Evolutionary conservation across 495 filamentous ascomycete genomes (phyloP).

Genomic region (Pyrenula aspistea): DNA sequence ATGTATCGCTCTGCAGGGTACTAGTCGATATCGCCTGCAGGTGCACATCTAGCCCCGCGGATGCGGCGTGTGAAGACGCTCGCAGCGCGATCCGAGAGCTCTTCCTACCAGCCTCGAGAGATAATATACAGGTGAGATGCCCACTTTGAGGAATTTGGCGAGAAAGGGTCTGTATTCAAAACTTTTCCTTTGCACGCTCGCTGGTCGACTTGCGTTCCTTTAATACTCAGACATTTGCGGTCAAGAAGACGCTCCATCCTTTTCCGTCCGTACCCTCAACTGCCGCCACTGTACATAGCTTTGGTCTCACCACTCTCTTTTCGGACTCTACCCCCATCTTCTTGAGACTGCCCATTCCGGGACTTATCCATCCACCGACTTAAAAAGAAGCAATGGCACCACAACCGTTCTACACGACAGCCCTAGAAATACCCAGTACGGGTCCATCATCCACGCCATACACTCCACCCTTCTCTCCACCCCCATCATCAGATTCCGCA

Average conservation of each 20-base stretch:
- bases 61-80: neutral
- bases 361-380: too few relatives aligned
- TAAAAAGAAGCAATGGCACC: neutral
- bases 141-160: neutral
- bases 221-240: slow-evolving; percentile 1
- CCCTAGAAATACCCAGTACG: neutral
- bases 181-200: neutral
- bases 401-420: neutral
- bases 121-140: neutral
- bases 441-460: neutral
- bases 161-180: neutral
- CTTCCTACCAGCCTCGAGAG: neutral
- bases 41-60: neutral
- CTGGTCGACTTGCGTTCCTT: neutral
- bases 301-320: too few relatives aligned
- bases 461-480: slow-evolving; percentile 1
- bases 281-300: slow-evolving; percentile 26
- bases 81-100: neutral
- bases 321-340: too few relatives aligned
- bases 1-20: neutral
- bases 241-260: slow-evolving; percentile 1
- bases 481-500: slow-evolving; percentile 15
- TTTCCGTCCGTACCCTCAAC: slow-evolving; percentile 4
- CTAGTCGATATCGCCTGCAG: neutral
- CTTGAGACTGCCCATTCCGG: too few relatives aligned